Percentiles rank a stretch among this genome's conserved stretches.
phyloP scores from a whole-genome alignment of 352 stramenopile species.

The Globisporangium iwayamae region DNA sequence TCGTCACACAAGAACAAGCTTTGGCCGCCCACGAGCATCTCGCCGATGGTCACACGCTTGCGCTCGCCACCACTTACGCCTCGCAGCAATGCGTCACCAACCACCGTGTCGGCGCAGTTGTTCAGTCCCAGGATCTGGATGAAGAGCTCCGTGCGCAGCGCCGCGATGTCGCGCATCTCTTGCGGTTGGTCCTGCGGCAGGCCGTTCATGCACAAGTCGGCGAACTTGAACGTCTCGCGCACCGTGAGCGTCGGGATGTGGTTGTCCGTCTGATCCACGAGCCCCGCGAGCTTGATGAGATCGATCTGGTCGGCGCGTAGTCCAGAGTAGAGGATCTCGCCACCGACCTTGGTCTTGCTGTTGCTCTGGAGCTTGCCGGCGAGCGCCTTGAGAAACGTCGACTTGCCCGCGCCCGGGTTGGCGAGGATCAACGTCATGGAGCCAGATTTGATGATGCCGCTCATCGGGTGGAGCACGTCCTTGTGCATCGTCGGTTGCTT shows the following conservation, averaged over 20 bases:
- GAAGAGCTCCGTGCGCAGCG: slow-evolving; percentile 59
- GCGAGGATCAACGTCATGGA: slow-evolving; percentile 63
- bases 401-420: slow-evolving; percentile 74
- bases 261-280: slow-evolving; percentile 46
- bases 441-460: slow-evolving; percentile 79
- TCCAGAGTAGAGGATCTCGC: slow-evolving; percentile 57
- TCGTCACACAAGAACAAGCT: slow-evolving; percentile 82
- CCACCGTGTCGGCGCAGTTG: slow-evolving; percentile 89
- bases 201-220: slow-evolving; percentile 83
- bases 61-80: slow-evolving; percentile 90
- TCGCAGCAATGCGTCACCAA: slow-evolving; percentile 83
- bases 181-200: slow-evolving; percentile 50
- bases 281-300: slow-evolving; percentile 49
- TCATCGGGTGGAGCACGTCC: slow-evolving; percentile 6
- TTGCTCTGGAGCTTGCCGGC: slow-evolving; percentile 55
- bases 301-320: slow-evolving; percentile 51
- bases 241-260: slow-evolving; percentile 91
- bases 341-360: slow-evolving; percentile 36
- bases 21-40: slow-evolving; percentile 69
- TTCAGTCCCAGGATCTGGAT: slow-evolving; percentile 82
- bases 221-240: slow-evolving; percentile 92
- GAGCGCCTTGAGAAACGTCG: slow-evolving; percentile 71
- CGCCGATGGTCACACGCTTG: slow-evolving; percentile 85
- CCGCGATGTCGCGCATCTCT: slow-evolving; percentile 61
- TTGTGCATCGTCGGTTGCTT: too few species aligned